phyloP scores from a whole-genome alignment of 2,329 filamentous ascomycete genomes.

The Tolypocladium sp. region DNA sequence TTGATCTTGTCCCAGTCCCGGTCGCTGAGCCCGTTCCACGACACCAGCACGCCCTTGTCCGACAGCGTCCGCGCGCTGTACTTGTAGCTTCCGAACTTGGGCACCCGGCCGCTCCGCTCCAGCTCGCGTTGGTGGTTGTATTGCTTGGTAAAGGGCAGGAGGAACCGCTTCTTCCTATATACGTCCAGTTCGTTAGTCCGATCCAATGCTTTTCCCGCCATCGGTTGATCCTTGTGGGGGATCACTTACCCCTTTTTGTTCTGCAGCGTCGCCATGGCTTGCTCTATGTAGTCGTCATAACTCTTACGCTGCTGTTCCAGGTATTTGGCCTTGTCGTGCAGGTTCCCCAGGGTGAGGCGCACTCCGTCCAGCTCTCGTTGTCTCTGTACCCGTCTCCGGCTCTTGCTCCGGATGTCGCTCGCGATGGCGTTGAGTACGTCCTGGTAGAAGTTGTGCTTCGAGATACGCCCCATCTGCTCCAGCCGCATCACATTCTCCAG shows the following conservation, averaged over 20 bases:
- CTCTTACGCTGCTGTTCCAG: slow-evolving; percentile 92
- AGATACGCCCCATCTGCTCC: slow-evolving; percentile 80
- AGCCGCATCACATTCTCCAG: slow-evolving; percentile 89
- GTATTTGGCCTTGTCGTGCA: slow-evolving; percentile 82
- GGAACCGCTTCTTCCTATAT: slow-evolving; percentile 74
- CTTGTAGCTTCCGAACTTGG: slow-evolving; percentile 97
- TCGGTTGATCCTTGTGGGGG: neutral
- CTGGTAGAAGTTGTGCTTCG: slow-evolving; percentile 87
- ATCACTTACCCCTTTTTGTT: slow-evolving; percentile 78
- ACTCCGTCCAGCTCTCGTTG: slow-evolving; percentile 85
- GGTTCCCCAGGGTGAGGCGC: slow-evolving; percentile 61
- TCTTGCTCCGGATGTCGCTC: slow-evolving; percentile 94
- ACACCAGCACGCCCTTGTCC: slow-evolving; percentile 88
- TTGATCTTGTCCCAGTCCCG: slow-evolving; percentile 86
- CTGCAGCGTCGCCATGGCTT: slow-evolving; percentile 93
- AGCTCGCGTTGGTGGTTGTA: slow-evolving; percentile 98
- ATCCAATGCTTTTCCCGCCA: too few relatives aligned
- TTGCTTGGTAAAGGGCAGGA: slow-evolving; percentile 94
- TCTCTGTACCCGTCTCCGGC: slow-evolving; percentile 81
- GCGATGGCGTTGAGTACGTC: slow-evolving; percentile 97
- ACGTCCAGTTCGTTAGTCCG: neutral
- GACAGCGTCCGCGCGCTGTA: slow-evolving; percentile 83
- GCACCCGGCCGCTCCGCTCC: slow-evolving; percentile 81
- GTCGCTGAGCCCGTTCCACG: slow-evolving; percentile 79
- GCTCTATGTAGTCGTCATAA: slow-evolving; percentile 99